Evolutionary conservation across 2,329 filamentous ascomycete species (phyloP).

Genomic region (Polytolypa hystricis): DNA sequence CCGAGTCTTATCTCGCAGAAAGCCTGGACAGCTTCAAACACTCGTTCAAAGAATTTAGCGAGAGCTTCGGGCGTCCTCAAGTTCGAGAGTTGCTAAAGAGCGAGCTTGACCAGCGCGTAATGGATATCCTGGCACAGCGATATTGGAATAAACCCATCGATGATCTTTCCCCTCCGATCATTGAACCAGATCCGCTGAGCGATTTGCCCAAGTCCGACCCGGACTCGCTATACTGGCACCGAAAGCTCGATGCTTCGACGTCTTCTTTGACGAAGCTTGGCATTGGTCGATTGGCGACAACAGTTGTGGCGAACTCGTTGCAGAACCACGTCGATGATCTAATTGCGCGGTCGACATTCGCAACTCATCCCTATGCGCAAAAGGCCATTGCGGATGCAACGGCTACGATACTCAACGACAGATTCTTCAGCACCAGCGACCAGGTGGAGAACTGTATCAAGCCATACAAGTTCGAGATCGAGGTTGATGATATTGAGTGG

Average conservation of each 20-base stretch:
- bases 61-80: conserved; percentile 77
- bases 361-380: conserved; percentile 80
- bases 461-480: conserved; percentile 96
- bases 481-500: conserved; percentile 89
- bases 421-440: conserved; percentile 93
- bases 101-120: conserved; percentile 85
- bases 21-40: conserved; percentile 95
- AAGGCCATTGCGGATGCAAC: conserved; percentile 89
- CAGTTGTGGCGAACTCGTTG: conserved; percentile 77
- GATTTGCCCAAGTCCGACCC: conserved; percentile 77
- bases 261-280: conserved; percentile 88
- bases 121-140: conserved; percentile 81
- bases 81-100: conserved; percentile 82
- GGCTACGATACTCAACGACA: conserved; percentile 78
- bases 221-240: conserved; percentile 79
- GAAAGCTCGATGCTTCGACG: conserved; percentile 85
- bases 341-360: conserved; percentile 70
- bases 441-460: conserved; percentile 99
- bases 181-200: conserved; percentile 60
- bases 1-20: conserved; percentile 92
- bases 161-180: conserved; percentile 57
- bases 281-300: conserved; percentile 84
- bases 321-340: conserved; percentile 73
- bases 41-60: conserved; percentile 87
- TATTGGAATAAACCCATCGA: conserved; percentile 96